phyloP scores from a whole-genome alignment of 768 basidiomycete species.

The Paxillus involutus region DNA sequence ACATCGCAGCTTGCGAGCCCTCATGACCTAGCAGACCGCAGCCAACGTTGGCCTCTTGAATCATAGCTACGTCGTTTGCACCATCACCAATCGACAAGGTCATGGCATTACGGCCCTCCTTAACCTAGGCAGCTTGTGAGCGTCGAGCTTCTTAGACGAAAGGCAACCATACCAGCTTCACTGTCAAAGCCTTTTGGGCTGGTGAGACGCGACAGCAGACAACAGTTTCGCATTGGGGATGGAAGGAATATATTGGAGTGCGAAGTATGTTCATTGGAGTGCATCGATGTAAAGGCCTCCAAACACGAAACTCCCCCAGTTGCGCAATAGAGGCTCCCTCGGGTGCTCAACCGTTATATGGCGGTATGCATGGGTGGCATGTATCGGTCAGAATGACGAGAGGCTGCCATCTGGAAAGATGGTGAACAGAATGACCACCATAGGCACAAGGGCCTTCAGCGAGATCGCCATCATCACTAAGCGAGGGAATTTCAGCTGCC shows the following conservation, averaged over 20 bases:
- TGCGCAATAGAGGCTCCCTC: conserved; percentile 34
- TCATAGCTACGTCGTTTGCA: conserved; percentile 99
- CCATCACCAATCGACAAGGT: conserved; percentile 96
- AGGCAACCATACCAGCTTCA: conserved; percentile 68
- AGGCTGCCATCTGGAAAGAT: conserved; percentile 52
- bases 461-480: conserved; percentile 3
- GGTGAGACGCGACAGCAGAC: conserved; percentile 98
- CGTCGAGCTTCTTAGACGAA: background rate
- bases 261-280: conserved; percentile 57
- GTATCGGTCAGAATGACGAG: conserved; percentile 54
- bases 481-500: background rate
- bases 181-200: conserved; percentile 96
- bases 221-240: conserved; percentile 95
- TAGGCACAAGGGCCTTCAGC: background rate
- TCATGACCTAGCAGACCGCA: conserved; percentile 92
- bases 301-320: conserved; percentile 27
- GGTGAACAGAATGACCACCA: conserved; percentile 44
- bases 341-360: conserved; percentile 42
- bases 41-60: conserved; percentile 98
- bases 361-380: conserved; percentile 59
- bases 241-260: conserved; percentile 47
- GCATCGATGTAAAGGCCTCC: conserved; percentile 54
- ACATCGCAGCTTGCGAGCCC: conserved; percentile 98
- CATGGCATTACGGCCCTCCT: conserved; percentile 95
- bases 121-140: conserved; percentile 56